A percentile compares a stretch with the other conserved stretches of the same genome.
Evolutionary conservation across 2,329 filamentous ascomycete genomes (phyloP).

Genomic region (Penicillium aurantiogriseum): DNA sequence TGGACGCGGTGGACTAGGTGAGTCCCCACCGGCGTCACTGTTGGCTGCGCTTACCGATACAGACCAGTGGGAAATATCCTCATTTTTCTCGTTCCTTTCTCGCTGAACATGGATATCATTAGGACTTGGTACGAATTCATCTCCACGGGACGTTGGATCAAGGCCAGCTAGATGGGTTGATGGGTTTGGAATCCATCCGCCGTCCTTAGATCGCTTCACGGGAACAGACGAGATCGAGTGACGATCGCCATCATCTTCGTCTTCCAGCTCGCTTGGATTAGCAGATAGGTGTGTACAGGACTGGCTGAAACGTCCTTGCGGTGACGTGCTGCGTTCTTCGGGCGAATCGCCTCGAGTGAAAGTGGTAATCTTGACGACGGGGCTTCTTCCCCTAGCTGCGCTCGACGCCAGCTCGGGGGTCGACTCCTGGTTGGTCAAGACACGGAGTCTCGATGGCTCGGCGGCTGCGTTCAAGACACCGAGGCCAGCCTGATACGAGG

Average conservation of each 20-base stretch:
- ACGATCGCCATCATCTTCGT: slow-evolving; percentile 24
- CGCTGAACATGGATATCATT: slow-evolving; percentile 52
- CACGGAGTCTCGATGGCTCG: slow-evolving; percentile 8
- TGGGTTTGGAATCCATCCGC: slow-evolving; percentile 45
- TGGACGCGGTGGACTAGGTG: slow-evolving; percentile 20
- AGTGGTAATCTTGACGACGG: slow-evolving; percentile 46
- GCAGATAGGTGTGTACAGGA: slow-evolving; percentile 39
- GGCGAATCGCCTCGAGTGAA: slow-evolving; percentile 47
- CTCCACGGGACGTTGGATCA: slow-evolving; percentile 47
- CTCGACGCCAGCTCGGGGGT: slow-evolving; percentile 12
- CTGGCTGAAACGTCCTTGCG: slow-evolving; percentile 31
- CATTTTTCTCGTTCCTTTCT: slow-evolving; percentile 51
- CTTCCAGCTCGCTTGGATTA: slow-evolving; percentile 26
- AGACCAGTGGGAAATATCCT: slow-evolving; percentile 55
- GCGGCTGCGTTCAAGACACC: slow-evolving; percentile 1
- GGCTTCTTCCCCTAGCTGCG: slow-evolving; percentile 39
- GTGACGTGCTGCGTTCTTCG: slow-evolving; percentile 22
- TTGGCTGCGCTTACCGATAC: slow-evolving; percentile 49
- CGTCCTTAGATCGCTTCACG: slow-evolving; percentile 43
- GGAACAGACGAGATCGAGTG: slow-evolving; percentile 20
- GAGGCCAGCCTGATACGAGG: slow-evolving; percentile 11
- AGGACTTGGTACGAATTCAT: slow-evolving; percentile 48
- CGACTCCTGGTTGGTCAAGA: slow-evolving; percentile 8
- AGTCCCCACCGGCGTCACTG: slow-evolving; percentile 39
- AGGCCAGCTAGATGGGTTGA: slow-evolving; percentile 47